A percentile compares a stretch with the other conserved stretches of the same genome.
Evolutionary conservation across 1,284 basidiomycete genomes (phyloP).

Genomic region (Papiliotrema laurentii): DNA sequence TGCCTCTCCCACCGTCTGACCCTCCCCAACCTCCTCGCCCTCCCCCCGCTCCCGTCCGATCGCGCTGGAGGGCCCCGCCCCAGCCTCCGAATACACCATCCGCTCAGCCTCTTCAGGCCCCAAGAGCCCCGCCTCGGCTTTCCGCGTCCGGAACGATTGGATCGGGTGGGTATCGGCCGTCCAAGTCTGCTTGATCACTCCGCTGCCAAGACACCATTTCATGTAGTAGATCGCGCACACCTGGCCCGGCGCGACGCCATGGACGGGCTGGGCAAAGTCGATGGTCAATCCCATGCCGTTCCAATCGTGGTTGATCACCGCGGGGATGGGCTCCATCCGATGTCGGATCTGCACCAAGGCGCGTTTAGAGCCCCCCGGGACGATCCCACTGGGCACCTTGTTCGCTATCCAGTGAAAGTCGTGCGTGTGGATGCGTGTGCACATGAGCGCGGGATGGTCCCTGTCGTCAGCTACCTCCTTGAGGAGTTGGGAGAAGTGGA

Average conservation of each 20-base stretch:
- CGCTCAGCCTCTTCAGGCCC: conserved; percentile 1
- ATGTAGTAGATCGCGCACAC: conserved; percentile 67
- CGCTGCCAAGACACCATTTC: conserved; percentile 80
- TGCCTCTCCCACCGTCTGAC: neutral
- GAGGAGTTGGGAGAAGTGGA: neutral
- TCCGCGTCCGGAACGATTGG: neutral
- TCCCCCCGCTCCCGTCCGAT: neutral
- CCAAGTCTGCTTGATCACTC: conserved; percentile 54
- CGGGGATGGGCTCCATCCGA: conserved; percentile 56
- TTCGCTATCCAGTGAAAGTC: conserved; percentile 70
- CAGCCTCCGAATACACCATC: neutral
- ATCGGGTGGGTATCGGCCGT: conserved; percentile 11
- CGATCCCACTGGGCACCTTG: conserved; percentile 50
- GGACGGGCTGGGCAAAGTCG: conserved; percentile 58
- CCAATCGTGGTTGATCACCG: conserved; percentile 28
- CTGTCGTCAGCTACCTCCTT: conserved; percentile 1
- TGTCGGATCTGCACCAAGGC: conserved; percentile 67
- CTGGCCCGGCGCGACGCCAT: conserved; percentile 75
- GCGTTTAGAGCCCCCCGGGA: conserved; percentile 49
- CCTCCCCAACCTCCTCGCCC: neutral
- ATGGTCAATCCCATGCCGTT: conserved; percentile 26
- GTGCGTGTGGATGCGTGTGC: conserved; percentile 50
- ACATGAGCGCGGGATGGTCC: conserved; percentile 63
- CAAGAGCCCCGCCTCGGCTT: neutral
- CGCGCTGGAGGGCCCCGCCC: neutral